Conservation (phyloP, 202 grass and related monocot genomes). For the Thinopyrum obtusiflorum region DNA sequence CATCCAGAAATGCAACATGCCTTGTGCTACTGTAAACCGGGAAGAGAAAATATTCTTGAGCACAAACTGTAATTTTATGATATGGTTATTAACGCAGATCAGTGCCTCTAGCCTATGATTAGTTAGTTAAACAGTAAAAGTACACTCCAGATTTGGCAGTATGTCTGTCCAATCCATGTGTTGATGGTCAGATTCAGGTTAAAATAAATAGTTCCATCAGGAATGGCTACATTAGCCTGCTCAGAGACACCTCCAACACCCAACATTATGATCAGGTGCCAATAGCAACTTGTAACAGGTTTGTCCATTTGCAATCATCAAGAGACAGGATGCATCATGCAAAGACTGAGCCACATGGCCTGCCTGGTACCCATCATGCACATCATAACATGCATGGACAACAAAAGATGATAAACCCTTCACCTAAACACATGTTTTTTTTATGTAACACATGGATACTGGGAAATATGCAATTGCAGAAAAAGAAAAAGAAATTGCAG, state of each 20-base stretch:
- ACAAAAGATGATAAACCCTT: not conserved
- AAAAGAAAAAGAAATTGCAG: not conserved
- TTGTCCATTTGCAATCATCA: constrained; percentile 21
- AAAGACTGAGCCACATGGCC: constrained; percentile 1
- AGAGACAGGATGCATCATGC: constrained; percentile 10
- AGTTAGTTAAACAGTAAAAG: not conserved
- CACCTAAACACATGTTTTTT: not conserved
- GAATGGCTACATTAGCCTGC: not conserved
- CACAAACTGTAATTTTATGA: not conserved
- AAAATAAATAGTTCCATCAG: not conserved
- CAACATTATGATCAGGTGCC: not conserved
- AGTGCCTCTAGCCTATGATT: not conserved
- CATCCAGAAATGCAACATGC: not conserved
- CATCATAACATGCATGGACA: not conserved
- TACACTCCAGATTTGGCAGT: not conserved
- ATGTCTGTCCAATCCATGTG: not conserved
- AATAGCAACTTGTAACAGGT: not conserved
- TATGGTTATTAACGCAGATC: not conserved
- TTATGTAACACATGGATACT: not conserved
- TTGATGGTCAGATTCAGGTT: not conserved
- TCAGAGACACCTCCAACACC: not conserved
- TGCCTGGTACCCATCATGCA: not conserved
- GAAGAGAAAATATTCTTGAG: not conserved
- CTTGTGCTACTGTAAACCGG: not conserved
- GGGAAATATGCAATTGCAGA: not conserved